These are phyloP conservation scores for Waltergamsia citrina DNA, from an alignment of 2,329 filamentous ascomycete species.

Conservation along the genomic window DNA sequence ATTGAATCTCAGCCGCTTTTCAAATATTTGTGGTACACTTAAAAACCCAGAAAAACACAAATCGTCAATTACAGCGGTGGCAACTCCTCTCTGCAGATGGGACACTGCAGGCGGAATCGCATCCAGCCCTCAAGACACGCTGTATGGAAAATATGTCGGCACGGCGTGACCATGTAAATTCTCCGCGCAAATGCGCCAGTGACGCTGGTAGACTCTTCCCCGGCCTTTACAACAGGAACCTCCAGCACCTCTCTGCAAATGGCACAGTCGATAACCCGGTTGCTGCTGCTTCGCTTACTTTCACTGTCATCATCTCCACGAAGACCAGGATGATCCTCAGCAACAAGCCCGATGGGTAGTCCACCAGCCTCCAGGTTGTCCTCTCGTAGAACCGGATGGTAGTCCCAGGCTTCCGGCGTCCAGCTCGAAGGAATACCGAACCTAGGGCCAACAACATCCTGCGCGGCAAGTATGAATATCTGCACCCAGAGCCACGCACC, in stretches of 20 bases:
- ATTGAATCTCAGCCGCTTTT: no score
- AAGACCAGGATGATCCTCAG: conserved; percentile 16
- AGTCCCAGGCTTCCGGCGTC: conserved; percentile 78
- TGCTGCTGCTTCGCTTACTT: conserved; percentile 23
- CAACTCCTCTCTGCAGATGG: conserved; percentile 60
- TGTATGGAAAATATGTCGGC: conserved; percentile 91
- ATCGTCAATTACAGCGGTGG: conserved; percentile 5
- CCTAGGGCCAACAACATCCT: conserved; percentile 81
- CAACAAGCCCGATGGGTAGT: conserved; percentile 64
- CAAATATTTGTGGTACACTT: no score
- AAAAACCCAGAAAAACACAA: background rate
- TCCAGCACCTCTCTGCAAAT: conserved; percentile 91
- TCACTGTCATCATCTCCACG: conserved; percentile 11
- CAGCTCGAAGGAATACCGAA: conserved; percentile 68
- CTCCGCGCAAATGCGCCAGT: conserved; percentile 68
- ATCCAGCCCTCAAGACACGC: conserved; percentile 93
- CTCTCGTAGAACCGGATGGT: conserved; percentile 80
- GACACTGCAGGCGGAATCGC: conserved; percentile 85
- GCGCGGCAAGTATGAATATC: conserved; percentile 65
- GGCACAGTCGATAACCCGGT: conserved; percentile 71
- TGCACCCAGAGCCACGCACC: conserved; percentile 83
- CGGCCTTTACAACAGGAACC: conserved; percentile 66
- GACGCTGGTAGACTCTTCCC: conserved; percentile 44
- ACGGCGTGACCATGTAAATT: conserved; percentile 95
- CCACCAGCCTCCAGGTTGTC: conserved; percentile 73